Evolutionary conservation across 208 protist genomes (phyloP), one percentile per base, ranked within the genome.

Genomic region (Leishmania turanica): DNA sequence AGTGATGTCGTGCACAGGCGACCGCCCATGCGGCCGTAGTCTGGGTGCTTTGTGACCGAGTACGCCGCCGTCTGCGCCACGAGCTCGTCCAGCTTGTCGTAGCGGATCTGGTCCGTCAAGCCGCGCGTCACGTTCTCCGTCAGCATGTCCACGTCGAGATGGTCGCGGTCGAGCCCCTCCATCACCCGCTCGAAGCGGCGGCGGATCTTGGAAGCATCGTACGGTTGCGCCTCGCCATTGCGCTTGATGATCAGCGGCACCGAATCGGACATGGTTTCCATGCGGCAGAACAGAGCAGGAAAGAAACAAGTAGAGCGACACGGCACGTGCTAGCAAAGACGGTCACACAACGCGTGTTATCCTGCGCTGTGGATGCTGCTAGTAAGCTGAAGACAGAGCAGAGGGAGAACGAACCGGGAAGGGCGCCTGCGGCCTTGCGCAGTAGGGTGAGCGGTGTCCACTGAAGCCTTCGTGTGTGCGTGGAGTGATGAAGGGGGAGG

Each of bases 11-110:
- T 95, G 69, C 96, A 92, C 40, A 99, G 97, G 60, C 99, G 96
- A 27, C 99, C 99, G 56, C 99, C 99, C 42, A 99, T 91, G 8
- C 98, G 92, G 58, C 94, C 94, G 94, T 99, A 99, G 87, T 99
- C 98, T 31, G 99, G 99, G 89, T 99, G 99, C 83, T 97, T 95
- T 45, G 96, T 98, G 11, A 97, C 93, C 76, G 99, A 84, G 89
- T 99, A 99, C 6, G 99, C 99, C 19, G 98, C 96, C 31, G 99
- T 99, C 87, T 99, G 98, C 27, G 98, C 96, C 2, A 99, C 84
- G 0, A 99, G 93, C 77, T 99, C 95, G 80, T 99, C 98, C 45
- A 99, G 89, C 78, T 99, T 88, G 17, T 81, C 76, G 3, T 96
- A 98, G 13, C 92, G 90, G 24, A 99, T 98, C 69, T 92, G 89